Conservation (phyloP, 2,329 filamentous ascomycete genomes). For the Leptographium lundbergii region DNA sequence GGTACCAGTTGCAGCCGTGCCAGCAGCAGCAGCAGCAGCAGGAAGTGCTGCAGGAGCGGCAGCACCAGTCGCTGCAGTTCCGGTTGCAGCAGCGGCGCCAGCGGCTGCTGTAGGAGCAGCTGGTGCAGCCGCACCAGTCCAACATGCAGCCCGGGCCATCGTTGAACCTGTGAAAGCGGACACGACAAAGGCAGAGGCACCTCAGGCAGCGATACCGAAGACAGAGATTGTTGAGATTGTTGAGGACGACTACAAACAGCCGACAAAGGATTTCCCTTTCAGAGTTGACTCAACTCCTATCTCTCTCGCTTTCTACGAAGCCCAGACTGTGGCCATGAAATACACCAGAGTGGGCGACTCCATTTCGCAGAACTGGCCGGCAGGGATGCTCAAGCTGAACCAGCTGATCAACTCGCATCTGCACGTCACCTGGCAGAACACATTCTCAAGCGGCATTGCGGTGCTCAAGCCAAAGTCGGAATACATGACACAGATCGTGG, state of each 20-base stretch:
- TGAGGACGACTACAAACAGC: slow-evolving; percentile 7
- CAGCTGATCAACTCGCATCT: slow-evolving; percentile 74
- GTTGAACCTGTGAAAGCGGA: background rate
- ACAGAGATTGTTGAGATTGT: background rate
- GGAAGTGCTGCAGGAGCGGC: background rate
- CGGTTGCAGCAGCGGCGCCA: too few relatives aligned
- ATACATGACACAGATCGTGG: slow-evolving; percentile 60
- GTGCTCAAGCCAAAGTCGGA: slow-evolving; percentile 69
- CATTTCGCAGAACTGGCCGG: slow-evolving; percentile 40
- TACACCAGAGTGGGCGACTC: slow-evolving; percentile 57
- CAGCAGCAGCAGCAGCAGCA: background rate
- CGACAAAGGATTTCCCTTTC: slow-evolving; percentile 38
- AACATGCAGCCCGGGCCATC: background rate
- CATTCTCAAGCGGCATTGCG: slow-evolving; percentile 63
- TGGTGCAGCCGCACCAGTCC: background rate
- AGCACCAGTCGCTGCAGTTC: too few relatives aligned
- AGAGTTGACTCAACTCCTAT: slow-evolving; percentile 50
- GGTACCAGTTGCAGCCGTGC: too few relatives aligned
- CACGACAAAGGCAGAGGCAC: background rate
- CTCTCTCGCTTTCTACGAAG: slow-evolving; percentile 68
- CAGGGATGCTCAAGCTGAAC: slow-evolving; percentile 54
- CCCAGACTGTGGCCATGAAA: slow-evolving; percentile 44
- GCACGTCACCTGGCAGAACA: slow-evolving; percentile 72
- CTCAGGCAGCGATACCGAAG: too few relatives aligned
- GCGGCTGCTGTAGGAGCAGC: too few relatives aligned